phyloP scores from a whole-genome alignment of 805 yeast species.

The Zygotorulaspora chibaensis region DNA sequence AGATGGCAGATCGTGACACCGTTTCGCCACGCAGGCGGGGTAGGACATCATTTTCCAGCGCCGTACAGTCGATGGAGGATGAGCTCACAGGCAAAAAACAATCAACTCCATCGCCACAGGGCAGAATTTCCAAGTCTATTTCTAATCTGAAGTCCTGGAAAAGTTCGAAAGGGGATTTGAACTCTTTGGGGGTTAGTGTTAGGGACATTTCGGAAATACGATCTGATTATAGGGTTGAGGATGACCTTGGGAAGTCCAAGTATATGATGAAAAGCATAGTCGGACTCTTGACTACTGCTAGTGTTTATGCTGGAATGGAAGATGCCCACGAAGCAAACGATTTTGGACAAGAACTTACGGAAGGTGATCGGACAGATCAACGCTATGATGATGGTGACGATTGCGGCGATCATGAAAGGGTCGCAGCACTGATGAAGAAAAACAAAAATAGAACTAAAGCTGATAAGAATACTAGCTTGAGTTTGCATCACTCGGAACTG shows the following conservation, averaged over 20 bases:
- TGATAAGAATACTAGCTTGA: background rate
- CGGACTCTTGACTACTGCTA: slow-evolving; percentile 53
- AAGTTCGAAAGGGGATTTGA: background rate
- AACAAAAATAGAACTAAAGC: background rate
- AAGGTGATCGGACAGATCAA: slow-evolving; percentile 3
- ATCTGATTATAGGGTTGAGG: slow-evolving; percentile 14
- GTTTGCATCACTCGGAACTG: background rate
- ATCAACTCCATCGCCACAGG: background rate
- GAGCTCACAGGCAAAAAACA: background rate
- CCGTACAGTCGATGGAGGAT: background rate
- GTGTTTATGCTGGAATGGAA: slow-evolving; percentile 43
- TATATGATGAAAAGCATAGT: slow-evolving; percentile 51
- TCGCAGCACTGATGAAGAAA: background rate
- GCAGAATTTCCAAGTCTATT: slow-evolving; percentile 3
- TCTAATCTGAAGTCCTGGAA: slow-evolving; percentile 3
- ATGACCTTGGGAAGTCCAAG: slow-evolving; percentile 36
- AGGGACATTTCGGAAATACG: slow-evolving; percentile 3
- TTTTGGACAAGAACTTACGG: slow-evolving; percentile 17
- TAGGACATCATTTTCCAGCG: background rate
- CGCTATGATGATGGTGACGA: slow-evolving; percentile 4
- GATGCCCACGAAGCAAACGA: slow-evolving; percentile 23
- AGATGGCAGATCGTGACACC: background rate
- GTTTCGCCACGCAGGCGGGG: background rate
- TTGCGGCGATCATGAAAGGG: background rate
- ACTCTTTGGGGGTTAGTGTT: background rate